phyloP scores from a whole-genome alignment of 345 rosid species.

The Camelina neglecta region DNA sequence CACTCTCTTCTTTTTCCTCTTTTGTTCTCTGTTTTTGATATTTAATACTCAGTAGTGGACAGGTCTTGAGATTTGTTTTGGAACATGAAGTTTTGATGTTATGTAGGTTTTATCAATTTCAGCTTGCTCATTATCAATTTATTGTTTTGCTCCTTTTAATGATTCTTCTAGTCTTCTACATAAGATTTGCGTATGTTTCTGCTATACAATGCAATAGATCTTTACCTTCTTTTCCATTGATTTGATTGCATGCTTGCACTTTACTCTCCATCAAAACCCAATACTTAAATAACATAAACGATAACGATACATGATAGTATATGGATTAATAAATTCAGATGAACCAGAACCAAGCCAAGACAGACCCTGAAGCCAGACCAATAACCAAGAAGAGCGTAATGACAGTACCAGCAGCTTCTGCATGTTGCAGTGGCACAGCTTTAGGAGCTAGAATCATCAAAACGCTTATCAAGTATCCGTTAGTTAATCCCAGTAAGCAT shows the following conservation, averaged over 20 bases:
- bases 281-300: too few species aligned
- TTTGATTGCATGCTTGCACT: too few species aligned
- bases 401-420: slow-evolving; percentile 86
- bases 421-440: slow-evolving; percentile 65
- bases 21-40: slow-evolving; percentile 13
- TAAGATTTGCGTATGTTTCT: too few species aligned
- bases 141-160: too few species aligned
- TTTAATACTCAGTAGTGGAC: slow-evolving; percentile 23
- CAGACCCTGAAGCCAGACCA: slow-evolving; percentile 73
- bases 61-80: slow-evolving; percentile 25
- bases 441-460: slow-evolving; percentile 83
- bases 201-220: too few species aligned
- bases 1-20: background rate
- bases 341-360: slow-evolving; percentile 82
- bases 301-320: too few species aligned
- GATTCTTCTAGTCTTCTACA: too few species aligned
- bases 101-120: too few species aligned
- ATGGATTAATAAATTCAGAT: slow-evolving; percentile 47
- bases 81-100: too few species aligned
- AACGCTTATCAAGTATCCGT: slow-evolving; percentile 82
- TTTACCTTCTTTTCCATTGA: too few species aligned
- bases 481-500: slow-evolving; percentile 76
- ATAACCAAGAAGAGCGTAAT: slow-evolving; percentile 68
- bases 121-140: too few species aligned
- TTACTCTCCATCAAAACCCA: too few species aligned